A percentile compares a stretch with the other conserved stretches of the same genome.
phyloP scores from a whole-genome alignment of 2,329 filamentous ascomycete species.

The Fusarium nurragi region DNA sequence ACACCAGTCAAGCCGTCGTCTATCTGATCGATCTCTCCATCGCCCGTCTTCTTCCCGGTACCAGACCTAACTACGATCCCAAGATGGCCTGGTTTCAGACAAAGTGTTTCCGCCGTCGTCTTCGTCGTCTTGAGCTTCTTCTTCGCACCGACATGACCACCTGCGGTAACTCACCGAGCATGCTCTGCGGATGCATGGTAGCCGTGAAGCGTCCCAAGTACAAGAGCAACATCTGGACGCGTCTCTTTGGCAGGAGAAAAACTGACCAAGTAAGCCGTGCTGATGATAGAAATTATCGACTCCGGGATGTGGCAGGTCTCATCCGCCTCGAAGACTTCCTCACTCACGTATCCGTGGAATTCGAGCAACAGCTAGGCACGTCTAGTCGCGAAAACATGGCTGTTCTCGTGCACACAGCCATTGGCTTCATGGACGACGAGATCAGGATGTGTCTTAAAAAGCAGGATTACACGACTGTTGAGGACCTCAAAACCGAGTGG shows the following conservation, averaged over 20 bases:
- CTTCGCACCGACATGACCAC: constrained; percentile 3
- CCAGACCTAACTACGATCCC: not conserved
- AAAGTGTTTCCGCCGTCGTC: constrained; percentile 12
- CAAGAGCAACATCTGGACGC: constrained; percentile 24
- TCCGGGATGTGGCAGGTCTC: constrained; percentile 27
- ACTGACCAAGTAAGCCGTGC: not conserved
- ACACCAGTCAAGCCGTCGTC: constrained; percentile 6
- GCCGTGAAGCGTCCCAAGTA: constrained; percentile 17
- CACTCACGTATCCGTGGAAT: constrained; percentile 6
- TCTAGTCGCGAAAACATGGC: not conserved
- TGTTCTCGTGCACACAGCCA: not conserved
- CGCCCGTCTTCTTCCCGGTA: not conserved
- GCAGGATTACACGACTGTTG: not conserved
- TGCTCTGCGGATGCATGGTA: constrained; percentile 26
- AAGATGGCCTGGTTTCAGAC: not conserved
- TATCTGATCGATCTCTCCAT: constrained; percentile 19
- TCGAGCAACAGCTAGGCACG: not conserved
- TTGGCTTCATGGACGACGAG: constrained; percentile 20
- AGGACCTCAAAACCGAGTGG: constrained; percentile 17
- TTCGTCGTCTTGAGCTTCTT: constrained; percentile 7
- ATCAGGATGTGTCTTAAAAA: constrained; percentile 3
- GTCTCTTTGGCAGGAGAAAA: constrained; percentile 1
- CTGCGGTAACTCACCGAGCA: constrained; percentile 10
- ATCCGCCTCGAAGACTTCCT: constrained; percentile 30
- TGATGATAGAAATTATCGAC: not conserved